Conservation (phyloP, 371 early-diverging fungal species). For the Rhizomucor miehei region DNA sequence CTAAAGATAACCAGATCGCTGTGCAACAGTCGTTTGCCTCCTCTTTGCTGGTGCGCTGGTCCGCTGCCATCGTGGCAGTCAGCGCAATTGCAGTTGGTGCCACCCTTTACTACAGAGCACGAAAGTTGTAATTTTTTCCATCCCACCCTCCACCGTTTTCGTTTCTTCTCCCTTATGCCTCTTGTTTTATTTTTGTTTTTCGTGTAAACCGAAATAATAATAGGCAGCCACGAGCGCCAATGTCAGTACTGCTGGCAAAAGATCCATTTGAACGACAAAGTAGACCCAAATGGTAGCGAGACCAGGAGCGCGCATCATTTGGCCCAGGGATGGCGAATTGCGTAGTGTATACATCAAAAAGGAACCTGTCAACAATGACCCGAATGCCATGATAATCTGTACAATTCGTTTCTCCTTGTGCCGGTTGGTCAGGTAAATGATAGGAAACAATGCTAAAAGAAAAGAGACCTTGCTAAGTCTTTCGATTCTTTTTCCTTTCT, state of each 20-base stretch:
- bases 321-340: constrained; percentile 58
- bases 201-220: constrained; percentile 44
- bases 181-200: too few relatives aligned
- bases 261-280: constrained; percentile 55
- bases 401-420: constrained; percentile 34
- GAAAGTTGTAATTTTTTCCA: too few relatives aligned
- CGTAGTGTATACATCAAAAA: constrained; percentile 54
- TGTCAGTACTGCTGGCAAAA: constrained; percentile 51
- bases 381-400: constrained; percentile 45
- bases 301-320: constrained; percentile 63
- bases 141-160: too few relatives aligned
- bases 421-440: constrained; percentile 56
- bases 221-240: constrained; percentile 46
- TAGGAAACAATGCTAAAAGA: constrained; percentile 43
- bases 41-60: neutral
- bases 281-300: constrained; percentile 60
- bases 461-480: neutral
- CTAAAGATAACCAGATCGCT: neutral
- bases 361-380: constrained; percentile 41
- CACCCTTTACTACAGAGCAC: neutral
- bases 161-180: too few relatives aligned
- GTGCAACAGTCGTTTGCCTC: neutral
- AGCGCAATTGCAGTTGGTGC: neutral
- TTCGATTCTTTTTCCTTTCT: neutral
- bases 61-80: neutral